A percentile compares a stretch with the other conserved stretches of the same genome.
Evolutionary conservation across 257 asterid species (phyloP).

Genomic region (Mentha longifolia): DNA sequence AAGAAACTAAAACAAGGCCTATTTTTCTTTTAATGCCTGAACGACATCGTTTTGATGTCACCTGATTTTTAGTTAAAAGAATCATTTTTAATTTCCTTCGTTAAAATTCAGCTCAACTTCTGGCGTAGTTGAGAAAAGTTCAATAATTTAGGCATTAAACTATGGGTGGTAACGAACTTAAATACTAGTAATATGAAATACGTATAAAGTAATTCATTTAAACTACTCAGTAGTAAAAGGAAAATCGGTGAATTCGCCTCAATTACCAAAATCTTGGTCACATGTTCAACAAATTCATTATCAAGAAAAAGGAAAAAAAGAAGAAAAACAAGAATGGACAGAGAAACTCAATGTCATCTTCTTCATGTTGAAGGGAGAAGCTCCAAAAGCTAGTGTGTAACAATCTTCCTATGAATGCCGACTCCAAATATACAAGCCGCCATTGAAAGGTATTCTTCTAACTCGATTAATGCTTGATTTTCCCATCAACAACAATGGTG

Average conservation of each 20-base stretch:
- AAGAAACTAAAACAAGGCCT: no score
- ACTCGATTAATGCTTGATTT: neutral
- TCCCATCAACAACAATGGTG: conserved; percentile 23
- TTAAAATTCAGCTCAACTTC: no score
- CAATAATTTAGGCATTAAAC: no score
- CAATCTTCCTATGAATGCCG: conserved; percentile 21
- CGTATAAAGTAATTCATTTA: no score
- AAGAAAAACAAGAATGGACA: conserved; percentile 8
- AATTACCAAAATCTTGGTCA: conserved; percentile 3
- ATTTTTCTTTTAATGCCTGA: no score
- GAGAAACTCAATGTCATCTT: conserved; percentile 24
- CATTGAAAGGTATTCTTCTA: conserved; percentile 21
- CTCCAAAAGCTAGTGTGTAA: conserved; percentile 1
- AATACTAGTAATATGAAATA: no score
- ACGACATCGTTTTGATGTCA: no score
- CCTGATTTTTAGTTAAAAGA: no score
- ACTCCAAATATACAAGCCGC: conserved; percentile 33
- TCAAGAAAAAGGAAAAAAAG: neutral
- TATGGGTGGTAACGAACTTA: no score
- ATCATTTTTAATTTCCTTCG: no score
- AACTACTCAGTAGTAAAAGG: neutral
- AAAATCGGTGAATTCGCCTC: conserved; percentile 13
- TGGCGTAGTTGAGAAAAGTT: no score
- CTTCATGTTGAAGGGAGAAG: conserved; percentile 25
- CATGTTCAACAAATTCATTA: conserved; percentile 15